Evolutionary conservation across 805 yeast genomes (phyloP).

Genomic region (Sungouiella thailandica): DNA sequence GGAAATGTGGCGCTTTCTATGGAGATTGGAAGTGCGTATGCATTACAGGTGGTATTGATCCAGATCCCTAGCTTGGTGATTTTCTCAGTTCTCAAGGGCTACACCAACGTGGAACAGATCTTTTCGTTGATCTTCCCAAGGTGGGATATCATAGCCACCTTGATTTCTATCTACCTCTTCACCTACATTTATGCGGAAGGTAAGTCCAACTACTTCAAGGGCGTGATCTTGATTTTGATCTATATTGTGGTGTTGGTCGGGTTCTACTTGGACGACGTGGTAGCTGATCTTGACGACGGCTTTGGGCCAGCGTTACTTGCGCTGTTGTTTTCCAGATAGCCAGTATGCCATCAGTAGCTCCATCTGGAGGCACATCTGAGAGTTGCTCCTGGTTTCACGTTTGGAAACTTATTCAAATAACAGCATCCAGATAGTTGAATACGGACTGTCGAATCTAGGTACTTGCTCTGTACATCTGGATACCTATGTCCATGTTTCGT

Average conservation of each 20-base stretch:
- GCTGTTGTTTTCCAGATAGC: background rate
- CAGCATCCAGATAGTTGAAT: too few relatives aligned
- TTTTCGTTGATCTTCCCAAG: slow-evolving; percentile 87
- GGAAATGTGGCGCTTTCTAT: slow-evolving; percentile 95
- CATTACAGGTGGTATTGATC: slow-evolving; percentile 86
- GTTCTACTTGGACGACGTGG: slow-evolving; percentile 58
- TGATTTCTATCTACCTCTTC: slow-evolving; percentile 82
- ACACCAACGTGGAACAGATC: slow-evolving; percentile 40
- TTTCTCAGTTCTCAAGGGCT: slow-evolving; percentile 52
- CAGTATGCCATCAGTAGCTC: background rate
- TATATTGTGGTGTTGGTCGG: slow-evolving; percentile 76
- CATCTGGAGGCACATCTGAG: background rate
- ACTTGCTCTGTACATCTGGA: too few relatives aligned
- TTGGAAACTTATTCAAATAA: too few relatives aligned
- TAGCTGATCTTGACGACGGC: slow-evolving; percentile 27
- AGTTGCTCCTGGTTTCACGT: background rate
- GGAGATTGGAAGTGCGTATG: slow-evolving; percentile 98
- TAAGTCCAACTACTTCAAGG: slow-evolving; percentile 92
- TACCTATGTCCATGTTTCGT: too few relatives aligned
- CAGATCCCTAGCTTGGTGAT: slow-evolving; percentile 90
- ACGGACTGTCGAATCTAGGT: too few relatives aligned
- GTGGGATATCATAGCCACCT: slow-evolving; percentile 88
- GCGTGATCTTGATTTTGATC: slow-evolving; percentile 76
- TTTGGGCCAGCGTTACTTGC: background rate
- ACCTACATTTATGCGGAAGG: slow-evolving; percentile 96